phyloP scores from a whole-genome alignment of 2,329 filamentous ascomycete species.

The Monilinia fructicola region DNA sequence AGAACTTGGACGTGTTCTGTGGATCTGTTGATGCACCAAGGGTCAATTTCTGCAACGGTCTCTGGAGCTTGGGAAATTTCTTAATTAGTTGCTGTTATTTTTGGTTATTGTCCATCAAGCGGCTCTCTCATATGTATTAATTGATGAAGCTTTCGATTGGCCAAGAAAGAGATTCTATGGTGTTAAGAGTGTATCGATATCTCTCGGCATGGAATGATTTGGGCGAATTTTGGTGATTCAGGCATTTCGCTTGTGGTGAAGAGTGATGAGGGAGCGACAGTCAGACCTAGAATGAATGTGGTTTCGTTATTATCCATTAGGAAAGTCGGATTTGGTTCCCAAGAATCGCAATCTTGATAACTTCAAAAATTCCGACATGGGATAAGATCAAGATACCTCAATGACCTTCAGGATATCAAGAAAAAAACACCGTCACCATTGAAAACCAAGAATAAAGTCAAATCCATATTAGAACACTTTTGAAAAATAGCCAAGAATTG shows the following conservation, averaged over 20 bases:
- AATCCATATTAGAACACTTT: slow-evolving; percentile 19
- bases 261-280: background rate
- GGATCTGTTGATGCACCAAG: background rate
- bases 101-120: background rate
- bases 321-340: background rate
- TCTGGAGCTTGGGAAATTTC: background rate
- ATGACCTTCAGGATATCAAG: background rate
- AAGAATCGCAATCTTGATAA: background rate
- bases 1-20: background rate
- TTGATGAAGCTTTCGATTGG: background rate
- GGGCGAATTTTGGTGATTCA: background rate
- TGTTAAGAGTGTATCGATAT: background rate
- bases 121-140: background rate
- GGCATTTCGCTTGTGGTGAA: background rate
- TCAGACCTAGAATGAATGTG: background rate
- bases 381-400: background rate
- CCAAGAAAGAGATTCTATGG: background rate
- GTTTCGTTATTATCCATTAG: background rate
- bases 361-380: background rate
- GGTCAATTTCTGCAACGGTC: background rate
- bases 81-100: background rate
- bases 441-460: background rate
- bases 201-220: background rate
- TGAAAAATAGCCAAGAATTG: slow-evolving; percentile 34
- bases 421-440: background rate